phyloP scores from a whole-genome alignment of 2,329 filamentous ascomycete genomes.

The Paraphaeosphaeria sporulosa region DNA sequence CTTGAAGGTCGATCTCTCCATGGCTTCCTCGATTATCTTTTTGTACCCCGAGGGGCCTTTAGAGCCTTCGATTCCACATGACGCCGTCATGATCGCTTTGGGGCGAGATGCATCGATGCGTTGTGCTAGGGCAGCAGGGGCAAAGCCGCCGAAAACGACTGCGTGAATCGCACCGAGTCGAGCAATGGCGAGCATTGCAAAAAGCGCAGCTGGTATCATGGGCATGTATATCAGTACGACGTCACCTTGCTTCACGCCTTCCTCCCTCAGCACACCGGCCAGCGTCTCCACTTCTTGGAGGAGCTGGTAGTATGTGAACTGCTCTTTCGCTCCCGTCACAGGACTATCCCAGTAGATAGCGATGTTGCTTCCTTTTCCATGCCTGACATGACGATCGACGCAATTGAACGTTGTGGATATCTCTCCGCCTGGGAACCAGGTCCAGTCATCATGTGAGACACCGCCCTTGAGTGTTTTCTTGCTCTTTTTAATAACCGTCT shows the following conservation, averaged over 20 bases:
- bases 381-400: constrained; percentile 84
- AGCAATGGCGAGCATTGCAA: constrained; percentile 82
- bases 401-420: constrained; percentile 94
- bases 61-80: constrained; percentile 86
- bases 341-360: constrained; percentile 91
- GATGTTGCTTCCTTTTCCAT: constrained; percentile 72
- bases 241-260: constrained; percentile 83
- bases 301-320: constrained; percentile 77
- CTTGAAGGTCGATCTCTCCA: constrained; percentile 72
- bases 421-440: constrained; percentile 88
- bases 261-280: constrained; percentile 81
- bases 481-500: constrained; percentile 64
- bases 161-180: constrained; percentile 87
- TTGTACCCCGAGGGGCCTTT: constrained; percentile 81
- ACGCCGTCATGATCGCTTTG: constrained; percentile 81
- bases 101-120: constrained; percentile 85
- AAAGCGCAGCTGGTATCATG: constrained; percentile 90
- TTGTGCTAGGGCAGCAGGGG: constrained; percentile 80
- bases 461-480: constrained; percentile 71
- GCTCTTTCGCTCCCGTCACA: constrained; percentile 76
- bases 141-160: constrained; percentile 94
- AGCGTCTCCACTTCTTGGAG: constrained; percentile 81
- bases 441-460: constrained; percentile 77
- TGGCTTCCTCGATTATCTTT: constrained; percentile 76
- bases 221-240: constrained; percentile 96